Conservation (phyloP, 768 basidiomycete genomes). For the Tricholoma hemisulphureum region DNA sequence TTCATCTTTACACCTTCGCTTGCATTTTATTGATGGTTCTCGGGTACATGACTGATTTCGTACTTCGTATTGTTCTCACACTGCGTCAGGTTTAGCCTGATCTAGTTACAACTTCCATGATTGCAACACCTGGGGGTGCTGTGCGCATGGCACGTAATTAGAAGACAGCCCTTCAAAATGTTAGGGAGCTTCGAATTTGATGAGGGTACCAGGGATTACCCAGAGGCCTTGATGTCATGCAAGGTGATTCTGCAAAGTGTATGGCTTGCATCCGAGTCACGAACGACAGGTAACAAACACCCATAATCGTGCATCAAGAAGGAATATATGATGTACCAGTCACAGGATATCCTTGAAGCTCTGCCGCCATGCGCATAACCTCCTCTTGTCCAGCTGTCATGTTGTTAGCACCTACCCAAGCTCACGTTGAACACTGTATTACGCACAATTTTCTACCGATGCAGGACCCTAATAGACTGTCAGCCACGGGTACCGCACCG, state of each 20-base stretch:
- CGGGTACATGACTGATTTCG: constrained; percentile 27
- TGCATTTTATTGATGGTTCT: constrained; percentile 60
- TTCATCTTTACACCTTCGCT: constrained; percentile 61
- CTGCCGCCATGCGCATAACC: constrained; percentile 38
- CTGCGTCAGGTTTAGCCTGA: constrained; percentile 34
- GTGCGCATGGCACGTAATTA: constrained; percentile 56
- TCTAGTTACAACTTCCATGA: constrained; percentile 45
- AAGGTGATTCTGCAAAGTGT: no score
- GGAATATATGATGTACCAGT: no score
- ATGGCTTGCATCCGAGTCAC: no score
- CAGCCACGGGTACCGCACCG: background rate
- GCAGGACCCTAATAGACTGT: constrained; percentile 33
- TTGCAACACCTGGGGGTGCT: constrained; percentile 56
- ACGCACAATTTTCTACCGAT: constrained; percentile 35
- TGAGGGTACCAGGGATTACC: no score
- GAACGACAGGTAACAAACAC: no score
- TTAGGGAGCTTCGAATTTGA: no score
- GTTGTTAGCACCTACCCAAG: background rate
- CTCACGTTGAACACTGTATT: background rate
- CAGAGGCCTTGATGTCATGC: no score
- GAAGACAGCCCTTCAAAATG: no score
- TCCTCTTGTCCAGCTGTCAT: constrained; percentile 40
- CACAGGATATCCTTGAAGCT: constrained; percentile 43
- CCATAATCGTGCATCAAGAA: no score
- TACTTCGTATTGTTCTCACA: background rate